Evolutionary conservation across 1,284 basidiomycete species (phyloP), one percentile per base, ranked within the genome.

Genomic region (Trichosporon inkin): DNA sequence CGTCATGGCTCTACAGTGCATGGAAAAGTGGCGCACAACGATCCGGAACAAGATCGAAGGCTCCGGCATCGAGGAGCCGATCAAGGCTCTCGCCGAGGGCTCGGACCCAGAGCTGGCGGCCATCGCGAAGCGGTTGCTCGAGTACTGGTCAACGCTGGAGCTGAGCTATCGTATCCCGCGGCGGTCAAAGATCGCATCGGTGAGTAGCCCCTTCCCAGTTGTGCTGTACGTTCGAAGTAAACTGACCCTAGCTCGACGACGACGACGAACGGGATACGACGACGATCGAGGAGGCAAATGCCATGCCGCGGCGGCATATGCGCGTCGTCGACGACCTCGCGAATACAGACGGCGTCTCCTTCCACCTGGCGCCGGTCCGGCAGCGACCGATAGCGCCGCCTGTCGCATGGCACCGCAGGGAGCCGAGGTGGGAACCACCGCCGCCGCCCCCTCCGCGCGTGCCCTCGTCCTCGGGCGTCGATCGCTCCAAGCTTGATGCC

Each of bases 21-120:
- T 96, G 82, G 60, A 66, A 10, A 72, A 73, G 39, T 97, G 92
- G 93, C 91, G 91, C 0, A 79, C 97, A 24, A 82, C 91, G 55
- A 87, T 88, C 55, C 85, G 90, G 53, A 97, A 97, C 80, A 99
- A 99, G 79, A 86, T 99, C 36, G 90, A 92, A 62, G 90, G 92
- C 72, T 92, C 90, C 0, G 86, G 86, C 70, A 86, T 96, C 53
- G 84, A 85, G 63, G 78, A 84, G 17, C 83, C 85, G 6, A 85
- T 96, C n/a, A 79, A 83, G 69, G 69, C 64, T 1, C 51, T 76
- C n/a, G 53, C 57, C 8, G 65, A 69, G 0, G 63, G 68, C 10
- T 35, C 52, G 0, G 70, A 77, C 56, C 62, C 63, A 28, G 58
- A 64, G 47, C 63, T 75, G 28, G 65, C 68, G 7, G 44, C 24